Conservation (phyloP, 2,329 filamentous ascomycete genomes). For the Arthrobotrys sinensis region DNA sequence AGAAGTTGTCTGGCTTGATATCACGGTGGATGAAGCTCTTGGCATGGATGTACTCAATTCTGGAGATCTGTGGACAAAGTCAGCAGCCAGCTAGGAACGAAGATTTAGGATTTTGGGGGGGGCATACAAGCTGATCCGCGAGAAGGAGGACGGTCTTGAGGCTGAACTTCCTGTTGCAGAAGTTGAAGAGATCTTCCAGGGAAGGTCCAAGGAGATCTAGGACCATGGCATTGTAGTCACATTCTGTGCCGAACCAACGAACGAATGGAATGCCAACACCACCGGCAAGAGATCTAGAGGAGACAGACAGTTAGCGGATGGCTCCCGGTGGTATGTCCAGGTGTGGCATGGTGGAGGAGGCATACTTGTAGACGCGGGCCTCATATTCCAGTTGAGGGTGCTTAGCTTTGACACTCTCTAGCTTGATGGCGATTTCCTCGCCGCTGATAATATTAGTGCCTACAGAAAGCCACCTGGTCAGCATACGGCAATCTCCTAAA, state of each 20-base stretch:
- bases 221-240: constrained; percentile 99
- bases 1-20: constrained; percentile 99
- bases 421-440: constrained; percentile 99
- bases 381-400: constrained; percentile 99
- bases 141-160: constrained; percentile 97
- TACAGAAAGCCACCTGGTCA: constrained; percentile 65
- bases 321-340: neutral
- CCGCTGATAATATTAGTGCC: constrained; percentile 99
- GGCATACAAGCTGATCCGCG: constrained; percentile 81
- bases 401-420: constrained; percentile 99
- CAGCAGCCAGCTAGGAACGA: constrained; percentile 1
- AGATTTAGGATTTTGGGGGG: neutral
- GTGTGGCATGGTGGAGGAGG: neutral
- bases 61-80: constrained; percentile 77
- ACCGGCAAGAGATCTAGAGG: constrained; percentile 83
- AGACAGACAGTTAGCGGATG: constrained; percentile 11
- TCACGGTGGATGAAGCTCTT: constrained; percentile 99
- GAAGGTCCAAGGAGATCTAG: constrained; percentile 95
- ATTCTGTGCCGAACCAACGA: constrained; percentile 99
- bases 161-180: constrained; percentile 99
- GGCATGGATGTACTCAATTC: constrained; percentile 98
- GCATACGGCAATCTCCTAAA: constrained; percentile 18
- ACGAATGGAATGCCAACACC: constrained; percentile 99
- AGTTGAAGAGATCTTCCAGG: constrained; percentile 99
- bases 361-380: constrained; percentile 87